A percentile compares a stretch with the other conserved stretches of the same genome.
Conservation (phyloP, 352 stramenopile genomes). For the Globisporangium heterothallicum region DNA sequence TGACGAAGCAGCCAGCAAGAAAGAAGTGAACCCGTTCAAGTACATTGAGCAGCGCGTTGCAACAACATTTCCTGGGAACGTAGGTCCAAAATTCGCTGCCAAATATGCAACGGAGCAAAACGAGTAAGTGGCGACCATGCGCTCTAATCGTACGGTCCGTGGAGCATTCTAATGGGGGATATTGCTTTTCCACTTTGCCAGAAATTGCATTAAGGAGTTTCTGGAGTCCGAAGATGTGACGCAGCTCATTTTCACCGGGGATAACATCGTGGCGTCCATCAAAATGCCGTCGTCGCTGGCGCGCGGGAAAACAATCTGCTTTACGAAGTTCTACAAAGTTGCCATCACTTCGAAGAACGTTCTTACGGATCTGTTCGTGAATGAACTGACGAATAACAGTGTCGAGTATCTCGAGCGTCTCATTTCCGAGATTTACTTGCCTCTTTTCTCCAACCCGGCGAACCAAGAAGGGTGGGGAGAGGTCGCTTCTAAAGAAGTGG, state of each 20-base stretch:
- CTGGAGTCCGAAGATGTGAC: slow-evolving; percentile 81
- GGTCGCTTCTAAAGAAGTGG: slow-evolving; percentile 94
- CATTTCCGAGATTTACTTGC: slow-evolving; percentile 93
- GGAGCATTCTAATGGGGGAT: neutral
- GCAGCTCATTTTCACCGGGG: slow-evolving; percentile 87
- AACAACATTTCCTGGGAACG: slow-evolving; percentile 50
- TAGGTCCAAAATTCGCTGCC: slow-evolving; percentile 70
- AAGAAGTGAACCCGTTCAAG: slow-evolving; percentile 69
- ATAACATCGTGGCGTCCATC: slow-evolving; percentile 76
- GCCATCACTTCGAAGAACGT: slow-evolving; percentile 82
- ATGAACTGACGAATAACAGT: slow-evolving; percentile 82
- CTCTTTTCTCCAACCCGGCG: slow-evolving; percentile 92
- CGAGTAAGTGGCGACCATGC: slow-evolving; percentile 33
- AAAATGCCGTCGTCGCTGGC: slow-evolving; percentile 86
- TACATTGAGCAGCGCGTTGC: slow-evolving; percentile 81
- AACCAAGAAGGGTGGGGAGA: slow-evolving; percentile 97
- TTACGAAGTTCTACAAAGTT: slow-evolving; percentile 88
- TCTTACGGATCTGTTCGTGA: slow-evolving; percentile 81
- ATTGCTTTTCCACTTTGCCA: slow-evolving; percentile 9
- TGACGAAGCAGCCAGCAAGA: slow-evolving; percentile 47
- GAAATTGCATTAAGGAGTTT: slow-evolving; percentile 84
- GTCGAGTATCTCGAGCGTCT: slow-evolving; percentile 95
- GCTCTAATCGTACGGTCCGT: no score
- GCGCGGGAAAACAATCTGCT: slow-evolving; percentile 87
- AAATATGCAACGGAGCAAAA: slow-evolving; percentile 83